Evolutionary conservation across 768 basidiomycete genomes (phyloP).

Genomic region (Xanthoconium stramineum): DNA sequence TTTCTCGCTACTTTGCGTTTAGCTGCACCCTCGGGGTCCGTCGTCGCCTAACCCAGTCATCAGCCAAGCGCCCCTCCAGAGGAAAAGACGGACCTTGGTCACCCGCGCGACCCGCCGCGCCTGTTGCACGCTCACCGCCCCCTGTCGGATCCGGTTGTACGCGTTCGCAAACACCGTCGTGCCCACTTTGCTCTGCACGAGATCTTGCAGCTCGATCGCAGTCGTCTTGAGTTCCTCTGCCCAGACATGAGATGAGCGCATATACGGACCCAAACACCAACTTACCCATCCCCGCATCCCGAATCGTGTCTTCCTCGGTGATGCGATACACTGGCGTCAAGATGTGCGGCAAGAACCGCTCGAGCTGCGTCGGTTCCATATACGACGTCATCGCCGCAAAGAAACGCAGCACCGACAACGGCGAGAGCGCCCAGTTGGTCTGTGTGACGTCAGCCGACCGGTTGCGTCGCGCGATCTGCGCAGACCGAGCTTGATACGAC

Average conservation of each 20-base stretch:
- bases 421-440: slow-evolving; percentile 82
- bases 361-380: slow-evolving; percentile 57
- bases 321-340: slow-evolving; percentile 85
- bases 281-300: slow-evolving; percentile 73
- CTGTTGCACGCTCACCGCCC: slow-evolving; percentile 59
- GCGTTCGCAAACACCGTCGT: slow-evolving; percentile 75
- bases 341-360: slow-evolving; percentile 78
- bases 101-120: slow-evolving; percentile 66
- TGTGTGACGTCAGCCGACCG: slow-evolving; percentile 41
- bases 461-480: slow-evolving; percentile 67
- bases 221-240: slow-evolving; percentile 81
- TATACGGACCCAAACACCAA: background rate
- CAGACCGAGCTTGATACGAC: slow-evolving; percentile 80
- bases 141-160: slow-evolving; percentile 80
- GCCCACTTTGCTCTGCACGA: slow-evolving; percentile 85
- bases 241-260: background rate
- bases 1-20: slow-evolving; percentile 72
- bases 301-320: slow-evolving; percentile 80
- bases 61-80: no score
- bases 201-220: slow-evolving; percentile 79
- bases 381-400: slow-evolving; percentile 87
- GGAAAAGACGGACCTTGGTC: slow-evolving; percentile 37
- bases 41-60: slow-evolving; percentile 44
- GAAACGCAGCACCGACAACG: slow-evolving; percentile 80
- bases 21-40: slow-evolving; percentile 73